Evolutionary conservation across 2,329 filamentous ascomycete genomes (phyloP).

Genomic region (Stemphylium vesicarium): DNA sequence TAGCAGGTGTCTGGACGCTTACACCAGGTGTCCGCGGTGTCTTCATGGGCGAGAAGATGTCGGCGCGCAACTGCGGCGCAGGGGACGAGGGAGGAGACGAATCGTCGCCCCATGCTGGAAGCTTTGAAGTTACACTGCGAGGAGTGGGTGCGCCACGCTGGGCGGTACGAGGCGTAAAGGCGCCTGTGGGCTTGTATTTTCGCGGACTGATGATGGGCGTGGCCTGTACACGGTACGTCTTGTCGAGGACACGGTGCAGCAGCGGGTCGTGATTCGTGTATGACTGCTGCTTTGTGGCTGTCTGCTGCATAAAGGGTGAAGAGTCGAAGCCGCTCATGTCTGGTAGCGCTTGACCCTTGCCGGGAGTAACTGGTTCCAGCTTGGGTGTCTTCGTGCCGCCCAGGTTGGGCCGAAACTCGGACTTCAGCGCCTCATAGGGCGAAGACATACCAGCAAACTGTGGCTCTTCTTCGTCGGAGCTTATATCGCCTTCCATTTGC

Average conservation of each 20-base stretch:
- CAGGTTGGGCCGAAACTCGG: slow-evolving; percentile 72
- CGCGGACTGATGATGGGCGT: slow-evolving; percentile 78
- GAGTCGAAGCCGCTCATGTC: slow-evolving; percentile 54
- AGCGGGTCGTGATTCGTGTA: slow-evolving; percentile 70
- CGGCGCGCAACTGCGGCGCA: slow-evolving; percentile 81
- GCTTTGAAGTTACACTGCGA: slow-evolving; percentile 26
- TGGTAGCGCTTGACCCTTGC: slow-evolving; percentile 43
- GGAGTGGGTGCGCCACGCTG: slow-evolving; percentile 37
- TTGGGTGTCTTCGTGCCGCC: slow-evolving; percentile 45
- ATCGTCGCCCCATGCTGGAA: slow-evolving; percentile 46
- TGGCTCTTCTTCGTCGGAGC: slow-evolving; percentile 37
- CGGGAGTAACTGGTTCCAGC: slow-evolving; percentile 46
- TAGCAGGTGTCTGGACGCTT: slow-evolving; percentile 77
- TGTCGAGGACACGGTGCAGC: slow-evolving; percentile 90
- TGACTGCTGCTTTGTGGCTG: slow-evolving; percentile 35
- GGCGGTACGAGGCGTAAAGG: slow-evolving; percentile 47
- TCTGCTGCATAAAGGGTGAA: slow-evolving; percentile 60
- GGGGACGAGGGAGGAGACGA: slow-evolving; percentile 62
- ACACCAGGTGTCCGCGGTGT: slow-evolving; percentile 76
- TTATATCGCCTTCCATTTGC: slow-evolving; percentile 15
- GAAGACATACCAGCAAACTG: slow-evolving; percentile 72
- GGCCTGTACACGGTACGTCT: slow-evolving; percentile 91
- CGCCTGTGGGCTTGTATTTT: slow-evolving; percentile 52
- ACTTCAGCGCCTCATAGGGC: slow-evolving; percentile 76
- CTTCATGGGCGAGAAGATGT: slow-evolving; percentile 79